phyloP scores from a whole-genome alignment of 257 asterid species.

The Perilla frutescens region DNA sequence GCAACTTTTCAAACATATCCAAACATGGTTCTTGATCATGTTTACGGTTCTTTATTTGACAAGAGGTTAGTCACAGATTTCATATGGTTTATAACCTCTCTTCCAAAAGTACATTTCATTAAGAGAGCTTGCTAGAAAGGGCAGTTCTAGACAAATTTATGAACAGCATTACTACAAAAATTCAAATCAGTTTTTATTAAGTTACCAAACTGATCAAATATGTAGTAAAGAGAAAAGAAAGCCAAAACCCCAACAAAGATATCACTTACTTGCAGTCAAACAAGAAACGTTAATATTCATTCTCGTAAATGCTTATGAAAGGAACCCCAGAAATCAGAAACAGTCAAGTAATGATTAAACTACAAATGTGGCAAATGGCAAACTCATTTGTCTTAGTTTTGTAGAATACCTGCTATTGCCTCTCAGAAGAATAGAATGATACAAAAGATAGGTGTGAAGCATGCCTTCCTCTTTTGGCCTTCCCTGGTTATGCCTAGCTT shows the following conservation, averaged over 20 bases:
- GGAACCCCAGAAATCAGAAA: constrained; percentile 27
- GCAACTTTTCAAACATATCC: neutral
- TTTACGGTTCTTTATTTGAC: neutral
- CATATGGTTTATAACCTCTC: neutral
- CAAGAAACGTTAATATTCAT: neutral
- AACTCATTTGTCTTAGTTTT: constrained; percentile 4
- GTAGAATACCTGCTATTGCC: constrained; percentile 28
- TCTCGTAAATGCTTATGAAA: constrained; percentile 6
- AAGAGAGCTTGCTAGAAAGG: neutral
- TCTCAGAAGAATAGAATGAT: constrained; percentile 18
- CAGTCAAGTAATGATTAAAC: constrained; percentile 10
- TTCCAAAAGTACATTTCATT: neutral
- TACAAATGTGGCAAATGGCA: constrained; percentile 2
- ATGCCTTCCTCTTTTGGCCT: constrained; percentile 24
- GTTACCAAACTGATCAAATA: constrained; percentile 12
- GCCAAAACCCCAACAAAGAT: constrained; percentile 6
- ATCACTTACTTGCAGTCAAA: constrained; percentile 16
- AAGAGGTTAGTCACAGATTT: neutral
- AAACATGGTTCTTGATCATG: neutral
- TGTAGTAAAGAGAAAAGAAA: neutral
- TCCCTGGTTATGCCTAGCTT: constrained; percentile 10
- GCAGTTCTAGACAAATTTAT: neutral
- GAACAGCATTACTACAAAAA: too few relatives aligned
- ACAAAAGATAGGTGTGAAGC: constrained; percentile 13
- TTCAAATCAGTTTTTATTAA: neutral